Conservation (phyloP, 306 rosid species). For the Vigna reflexopilosa region DNA sequence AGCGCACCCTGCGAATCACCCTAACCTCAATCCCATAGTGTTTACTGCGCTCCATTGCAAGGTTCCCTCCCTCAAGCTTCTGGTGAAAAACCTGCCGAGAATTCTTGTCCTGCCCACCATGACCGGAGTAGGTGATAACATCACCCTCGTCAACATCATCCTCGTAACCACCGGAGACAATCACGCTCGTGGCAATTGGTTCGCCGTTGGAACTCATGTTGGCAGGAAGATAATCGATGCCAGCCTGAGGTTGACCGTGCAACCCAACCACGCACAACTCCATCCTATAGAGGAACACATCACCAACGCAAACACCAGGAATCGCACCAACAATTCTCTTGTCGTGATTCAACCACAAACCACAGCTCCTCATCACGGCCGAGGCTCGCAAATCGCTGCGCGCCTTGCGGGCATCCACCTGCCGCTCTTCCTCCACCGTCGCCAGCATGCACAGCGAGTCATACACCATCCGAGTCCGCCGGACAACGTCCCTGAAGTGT, state of each 20-base stretch:
- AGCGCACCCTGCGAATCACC: conserved; percentile 79
- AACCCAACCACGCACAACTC: conserved; percentile 87
- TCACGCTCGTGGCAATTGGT: conserved; percentile 91
- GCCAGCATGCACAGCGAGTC: conserved; percentile 73
- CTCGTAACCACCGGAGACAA: conserved; percentile 94
- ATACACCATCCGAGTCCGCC: conserved; percentile 76
- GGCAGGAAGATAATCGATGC: conserved; percentile 85
- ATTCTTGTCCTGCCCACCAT: conserved; percentile 90
- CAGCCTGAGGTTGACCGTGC: conserved; percentile 92
- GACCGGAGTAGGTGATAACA: conserved; percentile 83
- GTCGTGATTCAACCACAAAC: conserved; percentile 87
- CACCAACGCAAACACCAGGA: conserved; percentile 88
- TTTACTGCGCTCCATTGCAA: conserved; percentile 95
- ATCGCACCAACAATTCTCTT: conserved; percentile 90
- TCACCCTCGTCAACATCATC: conserved; percentile 90
- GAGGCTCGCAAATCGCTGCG: conserved; percentile 80
- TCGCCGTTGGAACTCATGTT: conserved; percentile 89
- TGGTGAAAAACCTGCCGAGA: conserved; percentile 76
- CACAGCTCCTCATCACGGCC: conserved; percentile 61
- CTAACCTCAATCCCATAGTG: conserved; percentile 93
- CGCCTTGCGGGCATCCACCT: conserved; percentile 39
- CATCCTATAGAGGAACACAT: conserved; percentile 83
- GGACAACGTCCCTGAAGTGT: conserved; percentile 64
- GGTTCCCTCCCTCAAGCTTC: conserved; percentile 91
- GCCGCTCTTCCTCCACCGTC: conserved; percentile 58